These are phyloP conservation scores for Pisolithus thermaeus DNA, from an alignment of 1,284 basidiomycete genomes.

Conservation along the genomic window DNA sequence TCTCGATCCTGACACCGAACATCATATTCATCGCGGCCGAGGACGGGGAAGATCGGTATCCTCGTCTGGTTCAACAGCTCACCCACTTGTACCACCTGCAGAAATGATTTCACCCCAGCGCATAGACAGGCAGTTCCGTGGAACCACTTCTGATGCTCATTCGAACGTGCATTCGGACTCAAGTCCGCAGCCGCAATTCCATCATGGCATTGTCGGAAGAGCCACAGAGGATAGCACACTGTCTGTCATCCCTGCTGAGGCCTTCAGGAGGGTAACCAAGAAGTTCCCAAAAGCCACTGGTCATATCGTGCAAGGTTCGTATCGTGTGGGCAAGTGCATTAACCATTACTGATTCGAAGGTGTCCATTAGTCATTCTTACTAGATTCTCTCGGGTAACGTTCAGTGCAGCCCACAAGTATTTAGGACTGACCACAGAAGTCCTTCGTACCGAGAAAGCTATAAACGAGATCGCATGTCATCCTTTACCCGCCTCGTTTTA, in stretches of 20 bases:
- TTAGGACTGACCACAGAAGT: conserved; percentile 94
- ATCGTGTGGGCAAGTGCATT: background rate
- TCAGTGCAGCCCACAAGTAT: conserved; percentile 93
- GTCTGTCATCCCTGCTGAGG: conserved; percentile 98
- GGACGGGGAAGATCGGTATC: conserved; percentile 48
- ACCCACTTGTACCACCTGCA: conserved; percentile 32
- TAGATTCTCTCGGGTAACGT: conserved; percentile 94
- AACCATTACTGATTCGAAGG: background rate
- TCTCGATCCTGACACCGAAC: conserved; percentile 32
- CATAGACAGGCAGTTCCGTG: conserved; percentile 5
- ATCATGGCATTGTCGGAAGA: conserved; percentile 74
- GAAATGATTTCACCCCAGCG: conserved; percentile 15
- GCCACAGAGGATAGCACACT: conserved; percentile 93
- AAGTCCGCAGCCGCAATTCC: conserved; percentile 28
- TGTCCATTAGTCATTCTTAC: conserved; percentile 77
- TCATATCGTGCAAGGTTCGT: conserved; percentile 88
- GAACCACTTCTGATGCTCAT: conserved; percentile 11
- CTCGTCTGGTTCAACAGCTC: conserved; percentile 62
- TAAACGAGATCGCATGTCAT: conserved; percentile 95
- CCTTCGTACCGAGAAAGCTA: conserved; percentile 91
- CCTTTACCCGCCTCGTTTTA: conserved; percentile 91
- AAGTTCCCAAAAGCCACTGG: conserved; percentile 96
- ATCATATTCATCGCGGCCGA: conserved; percentile 27
- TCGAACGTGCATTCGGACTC: conserved; percentile 23
- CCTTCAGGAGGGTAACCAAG: conserved; percentile 87